Evolutionary conservation across 2,329 filamentous ascomycete genomes (phyloP).

Genomic region (Cucurbitaria berberidis): DNA sequence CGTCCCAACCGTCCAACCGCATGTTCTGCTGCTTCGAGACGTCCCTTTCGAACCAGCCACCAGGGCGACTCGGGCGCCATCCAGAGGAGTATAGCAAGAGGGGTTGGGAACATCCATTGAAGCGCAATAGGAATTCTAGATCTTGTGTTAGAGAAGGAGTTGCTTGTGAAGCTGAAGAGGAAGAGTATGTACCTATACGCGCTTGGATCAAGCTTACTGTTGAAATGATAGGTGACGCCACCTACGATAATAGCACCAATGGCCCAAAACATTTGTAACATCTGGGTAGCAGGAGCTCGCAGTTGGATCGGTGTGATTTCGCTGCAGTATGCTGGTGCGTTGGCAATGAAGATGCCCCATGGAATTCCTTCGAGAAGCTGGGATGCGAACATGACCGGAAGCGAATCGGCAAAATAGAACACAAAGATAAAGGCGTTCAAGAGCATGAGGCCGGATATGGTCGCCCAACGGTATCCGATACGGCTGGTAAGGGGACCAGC

Average conservation of each 20-base stretch:
- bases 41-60: slow-evolving; percentile 56
- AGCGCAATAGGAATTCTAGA: slow-evolving; percentile 39
- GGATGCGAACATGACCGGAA: slow-evolving; percentile 56
- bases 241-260: slow-evolving; percentile 67
- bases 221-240: slow-evolving; percentile 62
- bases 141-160: slow-evolving; percentile 12
- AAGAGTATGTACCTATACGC: slow-evolving; percentile 29
- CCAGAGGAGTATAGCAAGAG: slow-evolving; percentile 53
- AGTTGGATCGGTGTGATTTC: slow-evolving; percentile 67
- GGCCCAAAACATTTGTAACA: slow-evolving; percentile 71
- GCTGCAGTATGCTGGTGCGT: slow-evolving; percentile 66
- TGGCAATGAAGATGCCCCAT: slow-evolving; percentile 71
- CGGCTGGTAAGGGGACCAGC: slow-evolving; percentile 66
- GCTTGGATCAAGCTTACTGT: slow-evolving; percentile 25
- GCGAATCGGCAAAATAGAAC: slow-evolving; percentile 62
- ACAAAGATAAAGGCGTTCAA: slow-evolving; percentile 67
- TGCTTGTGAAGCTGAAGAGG: background rate
- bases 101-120: slow-evolving; percentile 55
- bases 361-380: slow-evolving; percentile 68
- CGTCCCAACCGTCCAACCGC: slow-evolving; percentile 59
- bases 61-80: slow-evolving; percentile 61
- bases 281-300: slow-evolving; percentile 64
- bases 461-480: slow-evolving; percentile 66
- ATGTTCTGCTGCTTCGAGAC: slow-evolving; percentile 51
- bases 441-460: slow-evolving; percentile 61